Evolutionary conservation across 1,139 yeast species (phyloP).

Genomic region (Taphrina deformans): DNA sequence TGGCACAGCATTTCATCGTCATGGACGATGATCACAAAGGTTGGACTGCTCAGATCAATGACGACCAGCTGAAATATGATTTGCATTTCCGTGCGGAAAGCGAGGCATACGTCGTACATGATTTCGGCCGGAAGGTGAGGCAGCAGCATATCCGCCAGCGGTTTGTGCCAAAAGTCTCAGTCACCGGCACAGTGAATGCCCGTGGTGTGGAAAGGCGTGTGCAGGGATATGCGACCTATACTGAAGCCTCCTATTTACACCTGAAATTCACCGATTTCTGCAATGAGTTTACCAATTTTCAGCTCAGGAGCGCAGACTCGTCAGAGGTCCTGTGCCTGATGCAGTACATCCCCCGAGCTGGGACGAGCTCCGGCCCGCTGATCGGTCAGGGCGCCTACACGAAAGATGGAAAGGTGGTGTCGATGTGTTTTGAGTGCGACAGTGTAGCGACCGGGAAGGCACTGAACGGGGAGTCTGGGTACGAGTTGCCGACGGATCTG

Average conservation of each 20-base stretch:
- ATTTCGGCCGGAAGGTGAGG: slow-evolving; percentile 3
- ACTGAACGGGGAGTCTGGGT: slow-evolving; percentile 13
- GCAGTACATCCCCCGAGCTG: slow-evolving; percentile 27
- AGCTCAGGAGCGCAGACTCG: slow-evolving; percentile 9
- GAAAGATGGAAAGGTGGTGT: slow-evolving; percentile 24
- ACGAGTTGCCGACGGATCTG: slow-evolving; percentile 1
- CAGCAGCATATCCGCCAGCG: neutral
- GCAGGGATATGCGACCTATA: slow-evolving; percentile 9
- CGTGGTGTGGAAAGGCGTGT: slow-evolving; percentile 10
- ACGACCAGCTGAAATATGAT: neutral
- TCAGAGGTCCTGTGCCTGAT: slow-evolving; percentile 8
- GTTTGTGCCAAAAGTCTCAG: slow-evolving; percentile 7
- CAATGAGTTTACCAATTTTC: slow-evolving; percentile 19
- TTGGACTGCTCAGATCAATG: slow-evolving; percentile 21
- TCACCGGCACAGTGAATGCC: slow-evolving; percentile 10
- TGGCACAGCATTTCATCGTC: slow-evolving; percentile 13
- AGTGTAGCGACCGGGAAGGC: slow-evolving; percentile 6
- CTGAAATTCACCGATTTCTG: slow-evolving; percentile 24
- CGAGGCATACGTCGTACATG: slow-evolving; percentile 8
- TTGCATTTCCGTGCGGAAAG: slow-evolving; percentile 17
- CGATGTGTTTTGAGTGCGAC: neutral
- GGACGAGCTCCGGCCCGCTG: slow-evolving; percentile 1
- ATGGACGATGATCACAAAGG: slow-evolving; percentile 24
- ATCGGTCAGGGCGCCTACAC: slow-evolving; percentile 10
- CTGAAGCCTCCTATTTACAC: slow-evolving; percentile 14